Conservation (phyloP, 2,329 filamentous ascomycete species). For the Fusarium camptoceras region DNA sequence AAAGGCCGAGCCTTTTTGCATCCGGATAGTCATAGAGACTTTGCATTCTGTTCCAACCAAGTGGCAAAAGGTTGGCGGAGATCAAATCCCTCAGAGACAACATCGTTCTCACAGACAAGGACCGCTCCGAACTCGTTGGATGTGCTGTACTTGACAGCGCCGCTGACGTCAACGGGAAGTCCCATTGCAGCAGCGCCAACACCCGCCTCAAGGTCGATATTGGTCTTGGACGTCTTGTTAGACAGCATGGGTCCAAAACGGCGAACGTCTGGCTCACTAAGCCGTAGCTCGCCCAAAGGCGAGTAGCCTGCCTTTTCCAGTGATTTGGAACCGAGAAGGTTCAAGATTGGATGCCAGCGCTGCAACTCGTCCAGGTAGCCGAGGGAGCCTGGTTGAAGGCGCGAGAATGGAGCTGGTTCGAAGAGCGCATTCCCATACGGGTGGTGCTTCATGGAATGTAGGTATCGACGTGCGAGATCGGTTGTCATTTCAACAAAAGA, state of each 20-base stretch:
- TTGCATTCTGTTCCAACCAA: not conserved
- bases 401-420: not conserved
- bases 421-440: not conserved
- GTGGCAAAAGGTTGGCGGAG: not conserved
- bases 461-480: not conserved
- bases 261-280: not conserved
- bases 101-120: not conserved
- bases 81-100: not conserved
- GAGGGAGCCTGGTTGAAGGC: not conserved
- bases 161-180: not conserved
- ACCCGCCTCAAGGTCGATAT: not conserved
- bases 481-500: not conserved
- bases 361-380: not conserved
- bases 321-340: not conserved
- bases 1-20: accelerated
- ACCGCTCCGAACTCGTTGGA: not conserved
- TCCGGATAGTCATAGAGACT: not conserved
- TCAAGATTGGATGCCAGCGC: not conserved
- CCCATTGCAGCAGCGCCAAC: not conserved
- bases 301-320: not conserved
- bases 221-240: not conserved
- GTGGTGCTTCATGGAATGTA: not conserved
- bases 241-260: not conserved
- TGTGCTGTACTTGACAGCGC: not conserved
- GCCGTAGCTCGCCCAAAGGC: not conserved